A percentile compares a stretch with the other conserved stretches of the same genome.
These are phyloP conservation scores for Agastache rugosa DNA, from an alignment of 257 asterid species.

Conservation along the genomic window DNA sequence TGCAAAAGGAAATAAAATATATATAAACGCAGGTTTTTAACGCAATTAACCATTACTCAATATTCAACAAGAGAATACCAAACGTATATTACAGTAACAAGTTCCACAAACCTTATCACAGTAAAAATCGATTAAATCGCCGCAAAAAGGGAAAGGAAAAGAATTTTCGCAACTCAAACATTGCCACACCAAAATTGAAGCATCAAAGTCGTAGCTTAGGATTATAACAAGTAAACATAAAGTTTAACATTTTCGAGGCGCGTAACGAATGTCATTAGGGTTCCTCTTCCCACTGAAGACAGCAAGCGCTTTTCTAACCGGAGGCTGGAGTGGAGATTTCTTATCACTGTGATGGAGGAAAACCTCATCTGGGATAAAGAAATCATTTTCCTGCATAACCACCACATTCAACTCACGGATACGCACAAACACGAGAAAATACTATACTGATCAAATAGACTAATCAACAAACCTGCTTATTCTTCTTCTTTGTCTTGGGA, in stretches of 20 bases:
- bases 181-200: slow-evolving; percentile 35
- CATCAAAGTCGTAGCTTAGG: not conserved
- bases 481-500: slow-evolving; percentile 88
- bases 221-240: not conserved
- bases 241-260: slow-evolving; percentile 66
- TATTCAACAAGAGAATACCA: too few relatives aligned
- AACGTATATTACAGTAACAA: too few relatives aligned
- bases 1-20: too few relatives aligned
- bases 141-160: not conserved
- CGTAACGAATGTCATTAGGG: slow-evolving; percentile 87
- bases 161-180: not conserved
- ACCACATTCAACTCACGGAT: not conserved
- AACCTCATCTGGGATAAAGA: slow-evolving; percentile 60
- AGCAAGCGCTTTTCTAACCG: slow-evolving; percentile 84
- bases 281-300: slow-evolving; percentile 92
- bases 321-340: slow-evolving; percentile 88
- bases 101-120: not conserved
- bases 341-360: slow-evolving; percentile 76
- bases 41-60: too few relatives aligned
- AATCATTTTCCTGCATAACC: slow-evolving; percentile 60
- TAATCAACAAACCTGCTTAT: slow-evolving; percentile 58
- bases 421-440: not conserved
- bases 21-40: too few relatives aligned
- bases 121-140: not conserved
- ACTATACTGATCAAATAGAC: not conserved